Conservation (phyloP, 1,284 basidiomycete species). For the Malassezia sympodialis region DNA sequence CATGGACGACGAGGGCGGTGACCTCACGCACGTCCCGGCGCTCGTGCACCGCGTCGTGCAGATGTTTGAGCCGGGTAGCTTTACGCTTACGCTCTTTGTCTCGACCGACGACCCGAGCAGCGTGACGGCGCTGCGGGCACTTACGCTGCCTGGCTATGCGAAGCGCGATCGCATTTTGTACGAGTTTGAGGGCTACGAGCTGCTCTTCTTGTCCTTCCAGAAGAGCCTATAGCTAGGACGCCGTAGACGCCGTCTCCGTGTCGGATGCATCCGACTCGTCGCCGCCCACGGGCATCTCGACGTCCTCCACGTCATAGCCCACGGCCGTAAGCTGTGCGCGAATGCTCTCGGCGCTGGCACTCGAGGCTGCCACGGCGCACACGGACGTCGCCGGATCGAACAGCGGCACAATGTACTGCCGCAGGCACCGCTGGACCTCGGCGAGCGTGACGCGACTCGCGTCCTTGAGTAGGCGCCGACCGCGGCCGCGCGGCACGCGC, state of each 20-base stretch:
- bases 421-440: constrained; percentile 62
- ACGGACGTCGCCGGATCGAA: constrained; percentile 71
- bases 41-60: constrained; percentile 76
- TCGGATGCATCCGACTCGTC: constrained; percentile 13
- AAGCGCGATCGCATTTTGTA: constrained; percentile 95
- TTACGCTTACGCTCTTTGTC: constrained; percentile 85
- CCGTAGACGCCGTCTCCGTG: not conserved
- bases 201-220: constrained; percentile 57
- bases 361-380: constrained; percentile 70
- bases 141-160: constrained; percentile 47
- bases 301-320: constrained; percentile 70
- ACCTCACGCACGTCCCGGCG: constrained; percentile 51
- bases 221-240: not conserved
- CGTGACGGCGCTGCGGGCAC: constrained; percentile 33
- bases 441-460: constrained; percentile 58
- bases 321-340: constrained; percentile 57
- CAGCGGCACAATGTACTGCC: constrained; percentile 71
- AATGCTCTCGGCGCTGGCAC: constrained; percentile 68
- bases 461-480: constrained; percentile 24
- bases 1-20: not conserved
- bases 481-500: constrained; percentile 30
- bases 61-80: constrained; percentile 81
- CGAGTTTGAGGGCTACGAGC: constrained; percentile 88
- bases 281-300: constrained; percentile 52
- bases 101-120: constrained; percentile 54